Conservation (phyloP, 2,329 filamentous ascomycete genomes). For the Arthrobotrys entomopaga region DNA sequence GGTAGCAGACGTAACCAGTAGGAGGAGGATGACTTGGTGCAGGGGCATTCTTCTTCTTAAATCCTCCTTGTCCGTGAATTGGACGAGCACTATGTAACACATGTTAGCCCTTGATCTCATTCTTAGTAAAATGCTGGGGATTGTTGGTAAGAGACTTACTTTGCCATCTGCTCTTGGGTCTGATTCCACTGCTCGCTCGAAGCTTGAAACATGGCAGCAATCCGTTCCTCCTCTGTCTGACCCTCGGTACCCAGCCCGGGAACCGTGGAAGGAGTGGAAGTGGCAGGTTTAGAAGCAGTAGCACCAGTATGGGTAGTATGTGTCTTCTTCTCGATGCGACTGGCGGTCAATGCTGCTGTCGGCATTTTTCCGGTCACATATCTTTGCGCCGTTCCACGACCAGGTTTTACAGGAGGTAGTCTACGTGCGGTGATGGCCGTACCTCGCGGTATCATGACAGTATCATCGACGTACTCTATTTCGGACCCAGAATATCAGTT, state of each 20-base stretch:
- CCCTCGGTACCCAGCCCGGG: conserved; percentile 37
- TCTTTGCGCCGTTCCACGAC: conserved; percentile 87
- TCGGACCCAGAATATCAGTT: not conserved
- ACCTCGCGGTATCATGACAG: conserved; percentile 93
- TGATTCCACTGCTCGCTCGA: conserved; percentile 92
- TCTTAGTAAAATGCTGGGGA: not conserved
- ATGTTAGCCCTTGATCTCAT: conserved; percentile 49
- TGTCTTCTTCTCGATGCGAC: conserved; percentile 64
- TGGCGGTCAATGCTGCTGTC: conserved; percentile 70
- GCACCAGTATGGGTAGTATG: conserved; percentile 66
- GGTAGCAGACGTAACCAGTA: conserved; percentile 93
- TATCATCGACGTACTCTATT: conserved; percentile 97
- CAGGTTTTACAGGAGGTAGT: conserved; percentile 82
- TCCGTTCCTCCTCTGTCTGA: conserved; percentile 83
- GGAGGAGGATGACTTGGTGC: conserved; percentile 94
- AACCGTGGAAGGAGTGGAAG: conserved; percentile 21
- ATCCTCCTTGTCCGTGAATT: conserved; percentile 61
- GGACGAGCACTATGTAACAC: conserved; percentile 62
- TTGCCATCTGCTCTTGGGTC: conserved; percentile 91
- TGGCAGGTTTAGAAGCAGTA: conserved; percentile 22
- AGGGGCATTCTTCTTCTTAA: conserved; percentile 68
- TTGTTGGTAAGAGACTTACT: conserved; percentile 66
- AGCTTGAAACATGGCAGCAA: conserved; percentile 89
- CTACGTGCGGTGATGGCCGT: conserved; percentile 91
- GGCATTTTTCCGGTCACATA: conserved; percentile 98